Evolutionary conservation across 2,329 filamentous ascomycete species (phyloP).

Genomic region (Ceratocystiopsis brevicomis): DNA sequence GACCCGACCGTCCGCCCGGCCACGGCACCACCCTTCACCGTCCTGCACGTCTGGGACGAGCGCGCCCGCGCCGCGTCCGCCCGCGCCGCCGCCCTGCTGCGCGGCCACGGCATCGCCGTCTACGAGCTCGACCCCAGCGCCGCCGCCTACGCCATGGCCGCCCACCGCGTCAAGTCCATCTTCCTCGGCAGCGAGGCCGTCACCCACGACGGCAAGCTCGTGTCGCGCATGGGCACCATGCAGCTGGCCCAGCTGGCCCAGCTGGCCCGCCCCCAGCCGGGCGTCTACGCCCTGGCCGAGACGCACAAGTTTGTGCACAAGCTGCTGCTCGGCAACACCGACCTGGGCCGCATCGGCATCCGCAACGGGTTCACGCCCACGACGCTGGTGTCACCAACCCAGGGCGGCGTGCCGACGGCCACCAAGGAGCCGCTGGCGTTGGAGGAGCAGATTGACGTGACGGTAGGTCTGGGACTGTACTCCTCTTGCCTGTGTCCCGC

Average conservation of each 20-base stretch:
- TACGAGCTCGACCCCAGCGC: constrained; percentile 61
- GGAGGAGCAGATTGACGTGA: constrained; percentile 49
- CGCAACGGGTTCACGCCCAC: constrained; percentile 52
- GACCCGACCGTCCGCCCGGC: not conserved
- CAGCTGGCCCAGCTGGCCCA: constrained; percentile 72
- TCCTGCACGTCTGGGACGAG: constrained; percentile 57
- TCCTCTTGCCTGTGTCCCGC: not conserved
- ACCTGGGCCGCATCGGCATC: constrained; percentile 43
- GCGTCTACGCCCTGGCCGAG: constrained; percentile 82
- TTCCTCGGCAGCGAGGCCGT: constrained; percentile 66
- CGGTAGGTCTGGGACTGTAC: too few species aligned
- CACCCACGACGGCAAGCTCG: constrained; percentile 82
- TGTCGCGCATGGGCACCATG: constrained; percentile 69
- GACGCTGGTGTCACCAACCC: constrained; percentile 18
- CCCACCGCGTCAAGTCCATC: constrained; percentile 47
- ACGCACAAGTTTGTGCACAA: constrained; percentile 92
- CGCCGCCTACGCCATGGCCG: constrained; percentile 54
- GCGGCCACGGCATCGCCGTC: constrained; percentile 60
- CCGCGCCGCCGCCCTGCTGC: constrained; percentile 50
- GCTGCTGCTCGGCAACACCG: constrained; percentile 64
- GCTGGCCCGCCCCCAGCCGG: constrained; percentile 28
- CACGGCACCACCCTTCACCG: constrained; percentile 41
- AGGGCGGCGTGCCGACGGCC: constrained; percentile 8
- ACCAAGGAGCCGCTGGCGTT: constrained; percentile 17
- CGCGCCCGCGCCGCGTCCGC: constrained; percentile 38